Base-by-base conservation (phyloP, 2,329 filamentous ascomycete species). In the Neonectria punicea region DNA sequence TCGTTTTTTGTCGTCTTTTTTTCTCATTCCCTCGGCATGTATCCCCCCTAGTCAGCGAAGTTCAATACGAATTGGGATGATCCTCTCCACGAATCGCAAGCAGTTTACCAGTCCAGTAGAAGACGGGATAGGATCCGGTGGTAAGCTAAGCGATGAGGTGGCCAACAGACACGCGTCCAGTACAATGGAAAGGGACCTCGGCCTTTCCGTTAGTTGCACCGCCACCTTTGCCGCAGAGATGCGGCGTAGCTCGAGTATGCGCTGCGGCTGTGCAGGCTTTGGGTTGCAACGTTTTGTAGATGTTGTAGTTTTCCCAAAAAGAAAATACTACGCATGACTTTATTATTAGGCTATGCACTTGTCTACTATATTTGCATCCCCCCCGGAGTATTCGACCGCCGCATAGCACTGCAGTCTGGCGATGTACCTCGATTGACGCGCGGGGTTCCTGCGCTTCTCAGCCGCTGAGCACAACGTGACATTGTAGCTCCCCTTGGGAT, bases 11-110 rank as follows among this genome's bases (percentile, higher is more conserved):
- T 60, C 56, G 20, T 50, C 41, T 47, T 53, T 47, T 53, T 36
- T 58, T 49, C 25, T 25, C 53, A 9, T 20, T 36, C 32, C 54
- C 32, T 54, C 54, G 55, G 54, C 55, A 51, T 58, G 55, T 66
- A 58, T 55, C 51, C 44, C 36, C 50, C 50, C 50, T 56, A 66
- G 60, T 63, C 54, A 62, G 64, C 60, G 64, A 66, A 58, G 56
- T 57, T 63, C 58, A 63, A 66, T 63, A 55, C 51, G 64, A 63
- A 58, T 51, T 57, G 54, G 14, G n/a, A 49, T 54, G 53, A 18
- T 34, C 7, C 18, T 63, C 28, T 58, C 14, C 30, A 22, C 36
- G 46, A 13, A 43, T 16, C 8, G 25, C 18, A 22, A 20, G 20
- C 16, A n/a, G 25, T 25, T 5, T 25, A 25, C 25, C 25, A 25